Evolutionary conservation across 768 basidiomycete genomes (phyloP).

Genomic region (Clavulina sp.): DNA sequence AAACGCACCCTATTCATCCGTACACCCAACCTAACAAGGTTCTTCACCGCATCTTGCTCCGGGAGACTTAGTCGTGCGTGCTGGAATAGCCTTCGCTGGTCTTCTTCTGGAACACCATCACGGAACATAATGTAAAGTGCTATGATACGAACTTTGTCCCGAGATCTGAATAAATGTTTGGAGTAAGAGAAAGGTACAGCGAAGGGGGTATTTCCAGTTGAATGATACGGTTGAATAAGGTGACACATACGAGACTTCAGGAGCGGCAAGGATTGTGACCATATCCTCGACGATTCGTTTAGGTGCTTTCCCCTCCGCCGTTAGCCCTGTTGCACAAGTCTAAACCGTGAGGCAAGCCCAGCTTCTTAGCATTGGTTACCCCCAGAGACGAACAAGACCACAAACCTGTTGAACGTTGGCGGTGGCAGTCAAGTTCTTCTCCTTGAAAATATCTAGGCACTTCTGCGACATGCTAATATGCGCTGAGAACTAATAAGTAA

Average conservation of each 20-base stretch:
- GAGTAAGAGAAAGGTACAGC: no score
- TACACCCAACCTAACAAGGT: slow-evolving; percentile 63
- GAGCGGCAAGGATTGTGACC: slow-evolving; percentile 86
- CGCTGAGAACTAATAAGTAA: slow-evolving; percentile 57
- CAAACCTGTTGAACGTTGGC: slow-evolving; percentile 81
- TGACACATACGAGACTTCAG: slow-evolving; percentile 53
- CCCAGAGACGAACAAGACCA: background rate
- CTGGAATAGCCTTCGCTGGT: slow-evolving; percentile 83
- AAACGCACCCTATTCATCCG: slow-evolving; percentile 61
- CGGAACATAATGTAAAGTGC: slow-evolving; percentile 87
- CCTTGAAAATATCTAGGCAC: slow-evolving; percentile 88
- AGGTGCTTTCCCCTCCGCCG: slow-evolving; percentile 83
- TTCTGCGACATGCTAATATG: slow-evolving; percentile 97
- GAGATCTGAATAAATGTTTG: no score
- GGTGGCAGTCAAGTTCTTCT: slow-evolving; percentile 61
- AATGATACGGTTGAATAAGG: background rate
- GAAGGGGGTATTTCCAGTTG: background rate
- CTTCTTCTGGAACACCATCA: slow-evolving; percentile 97
- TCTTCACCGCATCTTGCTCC: slow-evolving; percentile 89
- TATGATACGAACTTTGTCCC: slow-evolving; percentile 90
- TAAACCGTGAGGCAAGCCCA: slow-evolving; percentile 23
- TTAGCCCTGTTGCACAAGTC: slow-evolving; percentile 88
- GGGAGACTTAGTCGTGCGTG: slow-evolving; percentile 75
- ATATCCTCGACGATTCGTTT: slow-evolving; percentile 94
- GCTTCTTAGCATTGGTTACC: no score